These are phyloP conservation scores for Incumbomyces lentus DNA, from an alignment of 2,329 filamentous ascomycete genomes.

Conservation along the genomic window DNA sequence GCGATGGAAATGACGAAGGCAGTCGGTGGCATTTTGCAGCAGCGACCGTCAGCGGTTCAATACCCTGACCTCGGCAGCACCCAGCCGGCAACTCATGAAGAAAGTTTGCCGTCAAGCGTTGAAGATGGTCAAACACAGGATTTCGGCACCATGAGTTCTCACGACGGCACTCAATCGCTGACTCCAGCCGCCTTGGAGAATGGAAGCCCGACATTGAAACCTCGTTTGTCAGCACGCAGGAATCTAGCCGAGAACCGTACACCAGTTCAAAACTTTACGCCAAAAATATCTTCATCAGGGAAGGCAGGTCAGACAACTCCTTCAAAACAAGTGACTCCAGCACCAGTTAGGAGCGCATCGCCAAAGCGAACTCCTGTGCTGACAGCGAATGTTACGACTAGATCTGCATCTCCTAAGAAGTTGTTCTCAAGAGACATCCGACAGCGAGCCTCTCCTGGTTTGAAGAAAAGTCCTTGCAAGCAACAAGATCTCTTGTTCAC, in stretches of 20 bases:
- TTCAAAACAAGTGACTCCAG: constrained; percentile 36
- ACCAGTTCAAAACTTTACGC: constrained; percentile 25
- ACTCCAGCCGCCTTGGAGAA: constrained; percentile 35
- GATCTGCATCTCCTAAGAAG: constrained; percentile 41
- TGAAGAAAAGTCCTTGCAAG: constrained; percentile 24
- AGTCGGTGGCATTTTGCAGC: constrained; percentile 49
- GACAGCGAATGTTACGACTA: constrained; percentile 32
- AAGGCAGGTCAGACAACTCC: constrained; percentile 29
- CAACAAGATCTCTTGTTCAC: constrained; percentile 42
- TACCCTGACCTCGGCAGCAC: not conserved
- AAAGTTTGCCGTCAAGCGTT: not conserved
- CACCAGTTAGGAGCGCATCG: constrained; percentile 35
- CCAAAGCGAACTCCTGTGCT: constrained; percentile 42
- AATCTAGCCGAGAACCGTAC: constrained; percentile 34
- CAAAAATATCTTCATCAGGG: constrained; percentile 16
- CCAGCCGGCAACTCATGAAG: not conserved
- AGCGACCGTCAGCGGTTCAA: not conserved
- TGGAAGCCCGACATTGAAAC: constrained; percentile 45
- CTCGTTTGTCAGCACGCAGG: constrained; percentile 37
- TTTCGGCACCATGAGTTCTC: not conserved
- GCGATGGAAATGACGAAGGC: constrained; percentile 60
- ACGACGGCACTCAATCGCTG: constrained; percentile 15
- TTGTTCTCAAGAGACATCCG: constrained; percentile 35
- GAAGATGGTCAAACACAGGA: not conserved
- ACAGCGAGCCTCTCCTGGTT: constrained; percentile 26